Conservation (phyloP, 2,329 filamentous ascomycete species). For the Pseudocercospora fuligena region DNA sequence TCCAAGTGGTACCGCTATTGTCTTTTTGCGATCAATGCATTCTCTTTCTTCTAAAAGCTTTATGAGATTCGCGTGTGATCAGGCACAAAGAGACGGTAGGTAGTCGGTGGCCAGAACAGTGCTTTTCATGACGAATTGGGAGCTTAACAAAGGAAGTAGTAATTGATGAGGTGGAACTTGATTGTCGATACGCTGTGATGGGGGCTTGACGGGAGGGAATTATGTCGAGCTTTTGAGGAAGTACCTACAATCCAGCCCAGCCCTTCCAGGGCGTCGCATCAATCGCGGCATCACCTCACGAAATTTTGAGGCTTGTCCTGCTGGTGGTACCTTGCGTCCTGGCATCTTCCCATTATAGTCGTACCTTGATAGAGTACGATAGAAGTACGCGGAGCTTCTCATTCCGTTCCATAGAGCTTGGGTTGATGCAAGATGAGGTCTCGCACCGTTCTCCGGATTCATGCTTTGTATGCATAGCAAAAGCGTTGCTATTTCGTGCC, state of each 20-base stretch:
- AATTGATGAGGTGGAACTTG: background rate
- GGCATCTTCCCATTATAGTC: background rate
- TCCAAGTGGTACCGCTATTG: background rate
- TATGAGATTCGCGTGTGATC: background rate
- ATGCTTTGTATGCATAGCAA: background rate
- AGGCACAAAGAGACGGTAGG: background rate
- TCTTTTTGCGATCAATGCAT: background rate
- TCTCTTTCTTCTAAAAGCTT: background rate
- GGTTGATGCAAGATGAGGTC: background rate
- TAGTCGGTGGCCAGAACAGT: background rate
- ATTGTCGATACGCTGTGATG: background rate
- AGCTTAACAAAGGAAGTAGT: constrained; percentile 9
- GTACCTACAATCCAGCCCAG: background rate
- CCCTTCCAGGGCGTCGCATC: background rate
- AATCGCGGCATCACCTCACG: background rate
- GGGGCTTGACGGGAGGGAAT: background rate
- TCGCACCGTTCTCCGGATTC: background rate
- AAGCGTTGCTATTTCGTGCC: background rate
- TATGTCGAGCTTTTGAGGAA: background rate
- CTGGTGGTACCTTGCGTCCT: background rate
- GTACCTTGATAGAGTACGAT: background rate
- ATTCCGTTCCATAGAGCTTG: background rate
- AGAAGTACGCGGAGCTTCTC: background rate
- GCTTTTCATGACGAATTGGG: background rate
- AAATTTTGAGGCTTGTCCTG: background rate